phyloP scores from a whole-genome alignment of 352 stramenopile species.

The Phytophthora melonis region DNA sequence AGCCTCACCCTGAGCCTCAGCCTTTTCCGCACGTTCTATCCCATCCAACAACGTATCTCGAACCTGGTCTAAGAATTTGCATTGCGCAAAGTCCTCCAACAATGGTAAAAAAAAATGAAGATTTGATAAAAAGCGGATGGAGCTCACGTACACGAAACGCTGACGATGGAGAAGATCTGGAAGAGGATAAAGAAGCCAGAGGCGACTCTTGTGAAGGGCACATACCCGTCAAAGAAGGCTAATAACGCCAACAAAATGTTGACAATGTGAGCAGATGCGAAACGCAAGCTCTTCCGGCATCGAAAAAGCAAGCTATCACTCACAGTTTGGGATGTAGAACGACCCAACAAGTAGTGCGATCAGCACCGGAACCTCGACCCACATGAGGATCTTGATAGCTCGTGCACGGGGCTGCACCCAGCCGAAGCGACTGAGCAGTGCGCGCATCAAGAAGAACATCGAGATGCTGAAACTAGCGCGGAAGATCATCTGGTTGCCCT shows the following conservation, averaged over 20 bases:
- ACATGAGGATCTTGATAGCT: conserved; percentile 44
- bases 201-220: conserved; percentile 57
- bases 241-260: not conserved
- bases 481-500: conserved; percentile 80
- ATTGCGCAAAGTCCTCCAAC: not conserved
- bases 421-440: conserved; percentile 59
- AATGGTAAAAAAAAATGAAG: no score
- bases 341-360: conserved; percentile 63
- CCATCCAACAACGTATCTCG: conserved; percentile 60
- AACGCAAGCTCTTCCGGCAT: not conserved
- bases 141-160: conserved; percentile 66
- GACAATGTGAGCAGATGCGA: not conserved
- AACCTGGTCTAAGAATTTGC: conserved; percentile 56
- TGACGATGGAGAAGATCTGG: conserved; percentile 82
- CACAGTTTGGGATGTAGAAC: conserved; percentile 81
- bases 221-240: conserved; percentile 79
- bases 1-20: conserved; percentile 11
- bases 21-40: conserved; percentile 55
- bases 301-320: not conserved
- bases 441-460: conserved; percentile 61
- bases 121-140: not conserved
- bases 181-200: conserved; percentile 84
- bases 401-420: conserved; percentile 27
- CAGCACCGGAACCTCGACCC: conserved; percentile 61
- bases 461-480: conserved; percentile 72